Conservation (phyloP, 306 rosid species). For the Abrus precatorius region DNA sequence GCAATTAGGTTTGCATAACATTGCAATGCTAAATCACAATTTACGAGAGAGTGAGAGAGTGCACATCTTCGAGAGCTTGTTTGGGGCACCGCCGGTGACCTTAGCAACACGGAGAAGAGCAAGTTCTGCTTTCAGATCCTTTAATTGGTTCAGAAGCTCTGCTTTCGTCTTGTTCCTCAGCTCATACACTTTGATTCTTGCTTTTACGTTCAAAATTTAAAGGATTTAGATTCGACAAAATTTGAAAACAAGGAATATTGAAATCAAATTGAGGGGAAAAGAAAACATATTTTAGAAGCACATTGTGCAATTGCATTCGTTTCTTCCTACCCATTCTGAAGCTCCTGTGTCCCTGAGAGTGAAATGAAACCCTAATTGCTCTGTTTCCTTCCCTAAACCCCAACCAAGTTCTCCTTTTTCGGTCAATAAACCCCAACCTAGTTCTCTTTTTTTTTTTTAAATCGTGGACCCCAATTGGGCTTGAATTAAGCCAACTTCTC, state of each 20-base stretch:
- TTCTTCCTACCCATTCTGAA: slow-evolving; percentile 46
- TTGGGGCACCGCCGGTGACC: slow-evolving; percentile 51
- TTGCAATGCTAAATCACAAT: neutral
- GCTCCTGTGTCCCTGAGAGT: neutral
- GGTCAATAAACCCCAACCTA: too few species aligned
- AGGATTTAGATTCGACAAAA: slow-evolving; percentile 1
- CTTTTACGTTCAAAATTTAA: neutral
- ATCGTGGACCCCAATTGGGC: too few species aligned
- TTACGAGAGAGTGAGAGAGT: neutral
- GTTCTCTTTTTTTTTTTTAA: too few species aligned
- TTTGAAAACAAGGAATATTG: neutral
- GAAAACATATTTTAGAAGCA: neutral
- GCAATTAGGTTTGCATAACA: neutral
- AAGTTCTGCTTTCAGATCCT: slow-evolving; percentile 51
- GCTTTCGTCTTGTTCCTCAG: slow-evolving; percentile 45
- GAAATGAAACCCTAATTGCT: neutral
- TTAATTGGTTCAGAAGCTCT: slow-evolving; percentile 50
- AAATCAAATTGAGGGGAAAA: neutral
- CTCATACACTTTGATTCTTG: slow-evolving; percentile 44
- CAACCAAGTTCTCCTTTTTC: neutral
- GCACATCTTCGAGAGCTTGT: slow-evolving; percentile 53
- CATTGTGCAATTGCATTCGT: neutral
- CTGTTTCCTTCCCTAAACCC: slow-evolving; percentile 32
- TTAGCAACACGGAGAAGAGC: slow-evolving; percentile 52
- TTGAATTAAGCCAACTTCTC: too few species aligned